Conservation (phyloP, 169 alveolate genomes). For the Besnoitia besnoiti region DNA sequence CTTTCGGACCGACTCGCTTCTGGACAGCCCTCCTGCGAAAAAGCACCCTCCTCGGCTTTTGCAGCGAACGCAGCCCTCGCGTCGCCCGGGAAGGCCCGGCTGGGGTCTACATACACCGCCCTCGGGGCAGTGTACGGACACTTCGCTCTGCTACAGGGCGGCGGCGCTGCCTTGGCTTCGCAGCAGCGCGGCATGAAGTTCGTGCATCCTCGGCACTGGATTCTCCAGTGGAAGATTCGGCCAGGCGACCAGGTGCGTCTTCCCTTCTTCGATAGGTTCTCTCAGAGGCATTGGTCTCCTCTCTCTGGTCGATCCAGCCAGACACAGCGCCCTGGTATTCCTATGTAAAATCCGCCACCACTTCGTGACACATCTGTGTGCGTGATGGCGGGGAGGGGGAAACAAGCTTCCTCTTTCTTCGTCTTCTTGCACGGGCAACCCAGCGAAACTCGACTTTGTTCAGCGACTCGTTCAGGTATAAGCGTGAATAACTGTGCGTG, state of each 20-base stretch:
- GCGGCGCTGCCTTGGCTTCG: not conserved
- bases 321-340: no score
- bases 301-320: no score
- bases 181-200: slow-evolving; percentile 43
- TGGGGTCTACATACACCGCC: not conserved
- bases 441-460: no score
- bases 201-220: slow-evolving; percentile 57
- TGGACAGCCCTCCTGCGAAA: not conserved
- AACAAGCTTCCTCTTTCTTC: not conserved
- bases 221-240: slow-evolving; percentile 40
- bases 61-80: not conserved
- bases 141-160: not conserved
- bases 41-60: not conserved
- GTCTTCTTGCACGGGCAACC: not conserved
- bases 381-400: no score
- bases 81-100: not conserved
- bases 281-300: no score
- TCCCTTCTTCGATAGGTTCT: not conserved
- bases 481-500: not conserved
- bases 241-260: slow-evolving; percentile 41
- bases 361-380: no score
- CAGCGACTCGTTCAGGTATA: not conserved
- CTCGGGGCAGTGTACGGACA: not conserved
- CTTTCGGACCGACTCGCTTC: not conserved
- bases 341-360: no score